phyloP scores from a whole-genome alignment of 257 asterid genomes.

The Thymus quinquecostatus region DNA sequence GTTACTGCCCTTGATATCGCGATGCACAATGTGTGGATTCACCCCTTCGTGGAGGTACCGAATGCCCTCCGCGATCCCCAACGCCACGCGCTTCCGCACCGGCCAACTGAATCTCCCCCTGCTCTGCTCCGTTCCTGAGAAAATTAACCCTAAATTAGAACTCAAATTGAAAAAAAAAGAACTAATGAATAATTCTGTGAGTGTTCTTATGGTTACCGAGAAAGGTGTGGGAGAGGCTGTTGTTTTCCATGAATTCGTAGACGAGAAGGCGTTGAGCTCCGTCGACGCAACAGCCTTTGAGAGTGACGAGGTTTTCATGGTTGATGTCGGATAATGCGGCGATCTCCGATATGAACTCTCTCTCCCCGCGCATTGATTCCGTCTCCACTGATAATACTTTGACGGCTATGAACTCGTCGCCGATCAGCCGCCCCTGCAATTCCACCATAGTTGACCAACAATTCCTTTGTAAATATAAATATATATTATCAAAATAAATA shows the following conservation, averaged over 20 bases:
- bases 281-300: constrained; percentile 70
- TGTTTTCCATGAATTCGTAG: constrained; percentile 72
- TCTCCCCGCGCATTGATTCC: constrained; percentile 75
- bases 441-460: constrained; percentile 24
- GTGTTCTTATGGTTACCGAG: constrained; percentile 48
- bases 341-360: constrained; percentile 72
- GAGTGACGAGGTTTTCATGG: constrained; percentile 66
- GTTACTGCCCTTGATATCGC: constrained; percentile 77
- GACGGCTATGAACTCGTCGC: constrained; percentile 59
- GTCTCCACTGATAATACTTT: constrained; percentile 59
- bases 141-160: no score
- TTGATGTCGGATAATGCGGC: constrained; percentile 65
- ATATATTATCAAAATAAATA: neutral
- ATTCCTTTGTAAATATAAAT: no score
- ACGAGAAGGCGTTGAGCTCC: constrained; percentile 67
- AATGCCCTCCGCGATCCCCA: constrained; percentile 72
- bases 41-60: constrained; percentile 72
- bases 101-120: constrained; percentile 62
- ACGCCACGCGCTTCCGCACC: constrained; percentile 46
- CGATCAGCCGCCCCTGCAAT: constrained; percentile 60
- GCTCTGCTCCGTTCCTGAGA: constrained; percentile 53
- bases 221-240: constrained; percentile 59
- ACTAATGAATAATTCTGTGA: no score
- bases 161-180: no score
- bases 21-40: constrained; percentile 68